Percentiles rank a stretch among this genome's conserved stretches.
phyloP scores from a whole-genome alignment of 352 stramenopile genomes.

The Phytopythium litorale region DNA sequence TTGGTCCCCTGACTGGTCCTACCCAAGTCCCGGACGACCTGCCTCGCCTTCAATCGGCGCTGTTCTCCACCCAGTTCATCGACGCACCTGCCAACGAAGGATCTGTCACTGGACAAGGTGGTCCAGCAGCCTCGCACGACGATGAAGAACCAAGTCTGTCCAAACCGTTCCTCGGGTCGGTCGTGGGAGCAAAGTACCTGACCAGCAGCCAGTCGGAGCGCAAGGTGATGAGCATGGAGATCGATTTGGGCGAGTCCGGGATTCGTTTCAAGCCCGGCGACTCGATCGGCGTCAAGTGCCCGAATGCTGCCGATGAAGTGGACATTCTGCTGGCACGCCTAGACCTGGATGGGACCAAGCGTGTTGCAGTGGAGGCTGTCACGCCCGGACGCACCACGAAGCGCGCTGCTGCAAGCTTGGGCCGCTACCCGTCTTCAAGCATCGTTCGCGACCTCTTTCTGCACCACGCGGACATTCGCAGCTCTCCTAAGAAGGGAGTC shows the following conservation, averaged over 20 bases:
- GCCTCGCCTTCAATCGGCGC: constrained; percentile 46
- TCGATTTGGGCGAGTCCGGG: constrained; percentile 37
- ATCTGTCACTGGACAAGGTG: not conserved
- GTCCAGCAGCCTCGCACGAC: not conserved
- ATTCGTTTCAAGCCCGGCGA: constrained; percentile 81
- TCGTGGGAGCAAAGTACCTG: constrained; percentile 46
- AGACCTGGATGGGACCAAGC: constrained; percentile 26
- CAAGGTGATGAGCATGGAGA: constrained; percentile 54
- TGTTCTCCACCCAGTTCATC: constrained; percentile 23
- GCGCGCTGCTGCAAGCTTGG: constrained; percentile 25
- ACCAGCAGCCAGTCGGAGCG: constrained; percentile 39
- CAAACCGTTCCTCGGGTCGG: constrained; percentile 42
- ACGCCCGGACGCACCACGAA: constrained; percentile 19
- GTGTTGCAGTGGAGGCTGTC: constrained; percentile 32
- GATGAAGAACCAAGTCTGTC: constrained; percentile 36
- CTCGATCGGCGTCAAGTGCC: constrained; percentile 82
- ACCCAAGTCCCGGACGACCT: constrained; percentile 45
- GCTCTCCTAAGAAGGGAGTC: constrained; percentile 70
- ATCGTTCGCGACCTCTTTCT: constrained; percentile 75
- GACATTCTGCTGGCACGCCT: constrained; percentile 59
- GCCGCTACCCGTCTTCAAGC: constrained; percentile 47
- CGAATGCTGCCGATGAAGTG: constrained; percentile 66
- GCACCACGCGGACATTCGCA: constrained; percentile 81
- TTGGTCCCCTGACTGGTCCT: constrained; percentile 26
- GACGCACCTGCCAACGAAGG: constrained; percentile 5